Evolutionary conservation across 202 grass and related monocot genomes (phyloP).

Genomic region (Carex sylvatica): DNA sequence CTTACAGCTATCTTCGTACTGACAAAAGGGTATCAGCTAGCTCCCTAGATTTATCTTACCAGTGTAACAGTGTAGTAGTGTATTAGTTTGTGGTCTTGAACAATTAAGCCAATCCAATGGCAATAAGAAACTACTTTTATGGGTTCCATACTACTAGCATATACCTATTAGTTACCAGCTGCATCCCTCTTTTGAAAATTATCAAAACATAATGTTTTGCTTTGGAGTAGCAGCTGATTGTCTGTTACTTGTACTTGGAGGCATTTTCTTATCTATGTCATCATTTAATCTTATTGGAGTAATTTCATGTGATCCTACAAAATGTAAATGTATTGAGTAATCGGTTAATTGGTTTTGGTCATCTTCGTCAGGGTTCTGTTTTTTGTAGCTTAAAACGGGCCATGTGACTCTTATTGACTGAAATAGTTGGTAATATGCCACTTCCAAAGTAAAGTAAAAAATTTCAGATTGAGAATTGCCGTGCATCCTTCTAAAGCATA

Average conservation of each 20-base stretch:
- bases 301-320: neutral
- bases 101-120: neutral
- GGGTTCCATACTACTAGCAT: neutral
- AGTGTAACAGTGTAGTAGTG: slow-evolving; percentile 17
- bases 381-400: neutral
- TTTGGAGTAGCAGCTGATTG: neutral
- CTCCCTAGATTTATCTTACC: neutral
- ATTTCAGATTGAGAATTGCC: neutral
- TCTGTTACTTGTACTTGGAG: neutral
- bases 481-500: neutral
- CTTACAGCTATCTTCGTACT: slow-evolving; percentile 75
- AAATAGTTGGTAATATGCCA: neutral
- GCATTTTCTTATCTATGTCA: neutral
- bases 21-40: slow-evolving; percentile 70
- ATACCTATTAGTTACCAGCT: neutral
- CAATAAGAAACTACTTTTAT: neutral
- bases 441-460: neutral
- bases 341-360: neutral
- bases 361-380: neutral
- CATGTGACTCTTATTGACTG: neutral
- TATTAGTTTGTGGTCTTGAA: neutral
- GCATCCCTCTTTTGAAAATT: neutral
- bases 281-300: neutral
- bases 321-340: slow-evolving; percentile 4
- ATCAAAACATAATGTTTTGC: neutral